Evolutionary conservation across 139 green algal genomes (phyloP).

Genomic region (Closterium sp.): DNA sequence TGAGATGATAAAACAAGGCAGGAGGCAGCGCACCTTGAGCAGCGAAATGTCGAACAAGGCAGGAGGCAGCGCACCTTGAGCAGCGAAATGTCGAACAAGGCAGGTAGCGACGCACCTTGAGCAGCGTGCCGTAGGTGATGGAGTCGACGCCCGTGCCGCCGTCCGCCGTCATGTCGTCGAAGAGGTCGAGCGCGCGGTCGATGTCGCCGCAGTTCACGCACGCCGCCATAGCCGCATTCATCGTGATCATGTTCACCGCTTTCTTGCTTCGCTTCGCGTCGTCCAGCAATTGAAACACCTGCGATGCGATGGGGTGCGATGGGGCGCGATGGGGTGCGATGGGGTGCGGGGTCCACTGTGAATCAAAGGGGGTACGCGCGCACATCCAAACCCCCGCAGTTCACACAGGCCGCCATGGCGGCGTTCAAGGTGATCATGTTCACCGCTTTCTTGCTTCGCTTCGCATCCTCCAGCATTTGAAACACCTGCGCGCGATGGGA

Average conservation of each 20-base stretch:
- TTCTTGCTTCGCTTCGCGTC: neutral
- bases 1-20: no score
- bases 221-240: slow-evolving; percentile 46
- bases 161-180: slow-evolving; percentile 25
- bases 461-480: slow-evolving; percentile 17
- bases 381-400: slow-evolving; percentile 18
- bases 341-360: no score
- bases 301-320: neutral
- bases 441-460: neutral
- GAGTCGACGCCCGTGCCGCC: slow-evolving; percentile 24
- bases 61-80: no score
- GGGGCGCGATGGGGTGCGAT: no score
- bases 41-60: no score
- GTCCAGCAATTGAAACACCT: slow-evolving; percentile 40
- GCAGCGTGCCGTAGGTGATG: slow-evolving; percentile 48
- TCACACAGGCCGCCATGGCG: slow-evolving; percentile 28
- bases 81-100: no score
- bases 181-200: slow-evolving; percentile 34
- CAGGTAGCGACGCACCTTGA: slow-evolving; percentile 11
- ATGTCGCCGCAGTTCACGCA: slow-evolving; percentile 41
- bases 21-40: no score
- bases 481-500: slow-evolving; percentile 49
- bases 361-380: slow-evolving; percentile 9
- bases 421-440: slow-evolving; percentile 49
- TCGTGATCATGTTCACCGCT: slow-evolving; percentile 36